Evolutionary conservation across 371 early-diverging fungal species (phyloP).

Genomic region (Fennellomyces sp.): DNA sequence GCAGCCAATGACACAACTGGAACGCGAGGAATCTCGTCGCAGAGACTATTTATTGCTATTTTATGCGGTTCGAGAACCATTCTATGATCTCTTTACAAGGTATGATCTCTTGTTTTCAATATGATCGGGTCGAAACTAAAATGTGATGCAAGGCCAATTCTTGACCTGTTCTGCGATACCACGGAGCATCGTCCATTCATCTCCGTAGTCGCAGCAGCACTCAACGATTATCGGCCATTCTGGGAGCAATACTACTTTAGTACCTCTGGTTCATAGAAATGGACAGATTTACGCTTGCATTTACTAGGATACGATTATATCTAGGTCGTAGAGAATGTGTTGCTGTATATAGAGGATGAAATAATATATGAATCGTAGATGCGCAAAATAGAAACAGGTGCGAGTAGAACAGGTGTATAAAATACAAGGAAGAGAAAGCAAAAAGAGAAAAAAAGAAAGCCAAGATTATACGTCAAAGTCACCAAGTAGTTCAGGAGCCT

Average conservation of each 20-base stretch:
- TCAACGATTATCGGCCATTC: slow-evolving; percentile 46
- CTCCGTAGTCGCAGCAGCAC: slow-evolving; percentile 39
- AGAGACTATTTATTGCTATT: slow-evolving; percentile 38
- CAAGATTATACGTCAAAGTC: slow-evolving; percentile 25
- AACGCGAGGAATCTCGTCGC: slow-evolving; percentile 36
- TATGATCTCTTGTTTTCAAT: slow-evolving; percentile 1
- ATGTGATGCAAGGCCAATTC: slow-evolving; percentile 12
- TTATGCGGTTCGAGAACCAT: slow-evolving; percentile 35
- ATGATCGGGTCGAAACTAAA: neutral
- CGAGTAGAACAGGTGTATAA: neutral
- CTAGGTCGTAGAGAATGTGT: neutral
- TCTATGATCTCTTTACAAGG: slow-evolving; percentile 37
- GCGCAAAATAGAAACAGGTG: neutral
- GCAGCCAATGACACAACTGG: slow-evolving; percentile 33
- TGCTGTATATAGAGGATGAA: neutral
- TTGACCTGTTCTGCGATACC: slow-evolving; percentile 36
- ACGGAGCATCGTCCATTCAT: slow-evolving; percentile 41
- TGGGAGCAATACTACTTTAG: slow-evolving; percentile 51
- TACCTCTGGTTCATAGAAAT: slow-evolving; percentile 37
- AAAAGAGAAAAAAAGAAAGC: neutral
- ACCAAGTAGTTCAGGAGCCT: slow-evolving; percentile 61
- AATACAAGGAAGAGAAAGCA: slow-evolving; percentile 3
- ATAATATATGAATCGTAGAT: neutral
- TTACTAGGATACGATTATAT: neutral
- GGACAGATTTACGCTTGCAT: neutral